These are phyloP conservation scores for Talaromyces proteolyticus DNA, from an alignment of 495 filamentous ascomycete species.

Conservation along the genomic window DNA sequence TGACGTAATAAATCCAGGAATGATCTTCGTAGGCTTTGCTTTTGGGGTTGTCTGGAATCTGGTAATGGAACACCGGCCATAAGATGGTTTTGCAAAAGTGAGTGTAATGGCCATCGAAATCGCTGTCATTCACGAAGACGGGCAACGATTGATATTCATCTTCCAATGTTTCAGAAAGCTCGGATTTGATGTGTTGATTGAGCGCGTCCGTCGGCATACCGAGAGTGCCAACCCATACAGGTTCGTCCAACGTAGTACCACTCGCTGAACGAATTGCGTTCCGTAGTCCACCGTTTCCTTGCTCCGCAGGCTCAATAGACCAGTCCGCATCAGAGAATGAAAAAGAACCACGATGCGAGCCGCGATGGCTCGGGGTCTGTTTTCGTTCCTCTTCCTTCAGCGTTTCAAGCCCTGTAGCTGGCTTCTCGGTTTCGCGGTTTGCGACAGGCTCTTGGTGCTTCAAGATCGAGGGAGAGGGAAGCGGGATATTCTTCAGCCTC, in stretches of 20 bases:
- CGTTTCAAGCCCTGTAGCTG: slow-evolving; percentile 1
- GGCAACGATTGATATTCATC: slow-evolving; percentile 70
- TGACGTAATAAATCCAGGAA: slow-evolving; percentile 88
- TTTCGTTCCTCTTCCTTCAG: slow-evolving; percentile 6
- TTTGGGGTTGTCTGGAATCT: slow-evolving; percentile 89
- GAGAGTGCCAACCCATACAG: slow-evolving; percentile 78
- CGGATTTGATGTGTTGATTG: slow-evolving; percentile 57
- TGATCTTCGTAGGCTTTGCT: slow-evolving; percentile 92
- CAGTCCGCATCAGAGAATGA: slow-evolving; percentile 56
- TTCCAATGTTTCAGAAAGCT: slow-evolving; percentile 71
- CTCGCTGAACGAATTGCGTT: slow-evolving; percentile 74
- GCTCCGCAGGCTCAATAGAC: slow-evolving; percentile 71
- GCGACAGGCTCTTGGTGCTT: slow-evolving; percentile 51
- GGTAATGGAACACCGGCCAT: slow-evolving; percentile 88
- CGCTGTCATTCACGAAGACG: slow-evolving; percentile 75
- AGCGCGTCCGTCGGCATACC: slow-evolving; percentile 85
- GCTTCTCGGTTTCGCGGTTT: background rate
- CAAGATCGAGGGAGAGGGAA: slow-evolving; percentile 66
- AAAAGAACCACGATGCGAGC: slow-evolving; percentile 53
- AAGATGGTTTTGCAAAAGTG: slow-evolving; percentile 85
- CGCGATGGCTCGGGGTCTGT: slow-evolving; percentile 10
- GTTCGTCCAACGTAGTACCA: slow-evolving; percentile 53
- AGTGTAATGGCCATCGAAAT: slow-evolving; percentile 81
- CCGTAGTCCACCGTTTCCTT: slow-evolving; percentile 79
- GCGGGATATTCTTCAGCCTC: slow-evolving; percentile 57